Base-by-base conservation (phyloP, 2,329 filamentous ascomycete species). In the Fusarium sterilihyphosum region DNA sequence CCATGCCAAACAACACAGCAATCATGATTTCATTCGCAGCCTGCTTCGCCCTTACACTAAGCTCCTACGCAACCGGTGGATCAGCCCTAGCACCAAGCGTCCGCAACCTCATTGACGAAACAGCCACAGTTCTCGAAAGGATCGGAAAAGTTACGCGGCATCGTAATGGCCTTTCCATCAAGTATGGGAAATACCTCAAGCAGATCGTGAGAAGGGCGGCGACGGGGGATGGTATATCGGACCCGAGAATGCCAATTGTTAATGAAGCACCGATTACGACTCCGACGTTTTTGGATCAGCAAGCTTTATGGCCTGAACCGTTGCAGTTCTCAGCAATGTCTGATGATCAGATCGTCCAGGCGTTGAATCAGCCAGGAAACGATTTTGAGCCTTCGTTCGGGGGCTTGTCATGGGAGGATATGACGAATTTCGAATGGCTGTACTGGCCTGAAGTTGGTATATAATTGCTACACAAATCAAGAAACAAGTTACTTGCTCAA, bases 1-100 rank as follows among this genome's bases (percentile, higher is more conserved):
- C 92, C 0, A 94, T 94, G 92, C 92, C 92, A 0, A 94, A 94
- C 81, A 94, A 94, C 75, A 93, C 92, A 0, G 89, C 92, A 63
- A 93, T 94, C 73, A 94, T 94, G 92, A 93, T 94, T 18, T 92
- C 92, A 3, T 94, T 93, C 73, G 92, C 92, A 0, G 91, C 91
- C 9, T 92, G 90, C 75, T 92, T 92, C 70, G 91, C 91, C 0
- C 81, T 93, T n/a, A 88, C 89, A 16, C 85, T 93, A 9, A 91
- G 90, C 73, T 86, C 89, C 0, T 88, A 89, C 54, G 86, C 89
- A 6, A 85, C 87, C 0, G 89, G 87, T 35, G 87, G 86, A 65
- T 90, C 88, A 0, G 88, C 87, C 59, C 80, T 92, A 2, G 90
- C 90, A 0, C 89, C 90, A 0, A 92, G 90, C 72, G 89, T 92